These are phyloP conservation scores for Solanum bukasovii DNA, from an alignment of 257 asterid species.

Conservation along the genomic window DNA sequence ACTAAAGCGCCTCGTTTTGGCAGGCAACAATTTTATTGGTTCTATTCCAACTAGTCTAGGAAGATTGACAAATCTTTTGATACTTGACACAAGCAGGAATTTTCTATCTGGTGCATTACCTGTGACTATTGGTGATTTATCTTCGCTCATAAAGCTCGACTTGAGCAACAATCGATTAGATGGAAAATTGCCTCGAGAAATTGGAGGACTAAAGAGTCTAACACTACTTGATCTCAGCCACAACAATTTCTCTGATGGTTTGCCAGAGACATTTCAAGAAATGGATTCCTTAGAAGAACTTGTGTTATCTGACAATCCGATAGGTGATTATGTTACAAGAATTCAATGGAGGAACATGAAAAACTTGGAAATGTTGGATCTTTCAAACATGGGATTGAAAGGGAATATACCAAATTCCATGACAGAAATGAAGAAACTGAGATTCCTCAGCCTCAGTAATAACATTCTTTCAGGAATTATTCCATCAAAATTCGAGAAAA, in stretches of 20 bases:
- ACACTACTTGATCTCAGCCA: constrained; percentile 15
- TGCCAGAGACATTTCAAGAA: constrained; percentile 1
- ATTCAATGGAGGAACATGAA: constrained; percentile 16
- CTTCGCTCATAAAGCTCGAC: constrained; percentile 21
- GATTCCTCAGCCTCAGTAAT: constrained; percentile 21
- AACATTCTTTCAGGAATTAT: constrained; percentile 13
- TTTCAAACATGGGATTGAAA: constrained; percentile 12
- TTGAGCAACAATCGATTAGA: constrained; percentile 13
- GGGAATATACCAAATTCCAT: constrained; percentile 12
- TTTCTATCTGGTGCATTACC: constrained; percentile 12
- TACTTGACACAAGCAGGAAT: constrained; percentile 19
- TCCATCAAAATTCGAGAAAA: constrained; percentile 9
- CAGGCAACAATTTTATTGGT: constrained; percentile 16
- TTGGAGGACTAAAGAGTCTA: constrained; percentile 8
- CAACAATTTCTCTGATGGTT: constrained; percentile 13
- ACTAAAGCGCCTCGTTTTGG: constrained; percentile 8
- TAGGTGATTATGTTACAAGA: constrained; percentile 5
- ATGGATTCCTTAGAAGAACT: constrained; percentile 10
- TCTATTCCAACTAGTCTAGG: constrained; percentile 13
- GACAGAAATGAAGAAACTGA: constrained; percentile 16
- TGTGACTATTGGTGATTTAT: constrained; percentile 8
- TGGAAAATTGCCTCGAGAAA: constrained; percentile 12
- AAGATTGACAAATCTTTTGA: constrained; percentile 8
- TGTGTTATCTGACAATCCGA: constrained; percentile 8
- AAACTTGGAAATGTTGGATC: constrained; percentile 13